These are phyloP conservation scores for Uronychia setigera DNA, from an alignment of 73 alveolate species.

Conservation along the genomic window DNA sequence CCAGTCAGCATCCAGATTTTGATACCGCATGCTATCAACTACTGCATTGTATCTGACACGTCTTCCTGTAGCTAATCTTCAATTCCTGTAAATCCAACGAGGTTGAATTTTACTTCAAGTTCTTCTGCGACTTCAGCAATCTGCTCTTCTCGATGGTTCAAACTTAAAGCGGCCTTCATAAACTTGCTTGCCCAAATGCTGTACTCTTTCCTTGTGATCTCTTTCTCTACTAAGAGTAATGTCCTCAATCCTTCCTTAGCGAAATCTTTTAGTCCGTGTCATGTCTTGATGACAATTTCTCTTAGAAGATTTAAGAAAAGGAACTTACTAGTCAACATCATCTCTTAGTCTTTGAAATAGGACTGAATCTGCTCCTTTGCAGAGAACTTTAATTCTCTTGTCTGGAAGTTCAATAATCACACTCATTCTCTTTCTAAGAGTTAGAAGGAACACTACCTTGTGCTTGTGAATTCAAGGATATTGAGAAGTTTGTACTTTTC, in stretches of 20 bases:
- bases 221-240: slow-evolving; percentile 89
- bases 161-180: slow-evolving; percentile 60
- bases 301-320: neutral
- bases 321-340: neutral
- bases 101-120: slow-evolving; percentile 81
- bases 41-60: slow-evolving; percentile 76
- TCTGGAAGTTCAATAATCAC: slow-evolving; percentile 74
- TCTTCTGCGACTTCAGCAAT: slow-evolving; percentile 77
- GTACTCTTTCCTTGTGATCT: slow-evolving; percentile 83
- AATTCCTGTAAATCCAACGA: slow-evolving; percentile 93
- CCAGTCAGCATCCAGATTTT: slow-evolving; percentile 83
- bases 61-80: slow-evolving; percentile 92
- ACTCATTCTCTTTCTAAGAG: slow-evolving; percentile 93
- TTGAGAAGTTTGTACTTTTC: slow-evolving; percentile 75
- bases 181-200: slow-evolving; percentile 73
- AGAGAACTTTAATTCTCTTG: slow-evolving; percentile 76
- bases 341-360: slow-evolving; percentile 57
- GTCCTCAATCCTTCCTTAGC: slow-evolving; percentile 95
- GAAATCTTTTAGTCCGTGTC: slow-evolving; percentile 74
- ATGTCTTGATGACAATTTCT: slow-evolving; percentile 30
- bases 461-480: slow-evolving; percentile 89
- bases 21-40: slow-evolving; percentile 67
- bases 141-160: slow-evolving; percentile 72
- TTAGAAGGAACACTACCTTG: slow-evolving; percentile 20
- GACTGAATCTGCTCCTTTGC: slow-evolving; percentile 95